These are phyloP conservation scores for Iris pallida DNA, from an alignment of 116 monocot species.

Conservation along the genomic window DNA sequence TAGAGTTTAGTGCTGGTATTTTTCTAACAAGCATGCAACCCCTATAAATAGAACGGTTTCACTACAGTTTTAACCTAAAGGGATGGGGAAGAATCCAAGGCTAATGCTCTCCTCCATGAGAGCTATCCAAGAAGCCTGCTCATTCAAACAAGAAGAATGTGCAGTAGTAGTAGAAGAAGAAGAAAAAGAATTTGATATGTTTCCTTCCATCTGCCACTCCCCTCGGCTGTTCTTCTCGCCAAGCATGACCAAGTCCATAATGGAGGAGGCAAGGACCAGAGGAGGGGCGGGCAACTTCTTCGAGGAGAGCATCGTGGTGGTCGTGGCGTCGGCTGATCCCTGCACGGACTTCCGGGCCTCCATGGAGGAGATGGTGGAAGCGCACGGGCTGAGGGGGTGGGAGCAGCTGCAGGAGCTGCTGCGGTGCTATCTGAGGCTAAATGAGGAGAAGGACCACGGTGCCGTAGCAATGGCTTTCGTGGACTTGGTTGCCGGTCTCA, in stretches of 20 bases:
- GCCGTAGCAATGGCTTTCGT: slow-evolving; percentile 39
- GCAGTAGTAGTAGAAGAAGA: slow-evolving; percentile 13
- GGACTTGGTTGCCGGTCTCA: slow-evolving; percentile 32
- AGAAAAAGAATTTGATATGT: background rate
- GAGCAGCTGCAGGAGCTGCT: slow-evolving; percentile 46
- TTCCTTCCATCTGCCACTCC: slow-evolving; percentile 5
- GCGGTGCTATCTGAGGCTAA: slow-evolving; percentile 34
- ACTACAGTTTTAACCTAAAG: background rate
- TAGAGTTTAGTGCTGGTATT: background rate
- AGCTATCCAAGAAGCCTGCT: slow-evolving; percentile 33
- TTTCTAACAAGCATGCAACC: background rate
- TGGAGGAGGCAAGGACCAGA: slow-evolving; percentile 39
- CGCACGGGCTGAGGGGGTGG: slow-evolving; percentile 32
- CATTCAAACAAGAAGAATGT: slow-evolving; percentile 20
- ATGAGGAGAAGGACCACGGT: slow-evolving; percentile 28
- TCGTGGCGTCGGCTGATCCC: slow-evolving; percentile 38
- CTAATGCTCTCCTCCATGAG: slow-evolving; percentile 42
- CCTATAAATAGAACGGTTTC: slow-evolving; percentile 4
- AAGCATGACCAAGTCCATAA: slow-evolving; percentile 50
- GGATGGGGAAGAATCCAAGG: slow-evolving; percentile 35
- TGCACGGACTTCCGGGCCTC: slow-evolving; percentile 39
- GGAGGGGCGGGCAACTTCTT: slow-evolving; percentile 1
- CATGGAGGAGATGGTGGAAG: slow-evolving; percentile 58
- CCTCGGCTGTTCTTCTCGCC: slow-evolving; percentile 67
- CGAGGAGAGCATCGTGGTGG: slow-evolving; percentile 24